Base-by-base conservation (phyloP, 2,329 filamentous ascomycete genomes). In the Aspergillus candidus region DNA sequence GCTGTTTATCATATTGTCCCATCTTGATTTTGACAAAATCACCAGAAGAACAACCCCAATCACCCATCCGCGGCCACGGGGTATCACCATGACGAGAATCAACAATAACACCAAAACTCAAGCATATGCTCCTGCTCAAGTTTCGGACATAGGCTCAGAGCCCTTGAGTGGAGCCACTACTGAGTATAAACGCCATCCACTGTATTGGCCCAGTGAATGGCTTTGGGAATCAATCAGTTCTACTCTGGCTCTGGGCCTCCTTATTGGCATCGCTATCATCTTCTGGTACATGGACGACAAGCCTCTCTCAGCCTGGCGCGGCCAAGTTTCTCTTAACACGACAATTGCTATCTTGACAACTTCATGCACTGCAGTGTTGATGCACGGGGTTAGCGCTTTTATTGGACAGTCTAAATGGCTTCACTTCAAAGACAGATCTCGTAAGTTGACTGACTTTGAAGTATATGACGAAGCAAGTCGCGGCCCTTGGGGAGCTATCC, bases 391-490 rank as follows among this genome's bases (percentile, higher is more conserved):
- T 4, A 44, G 46, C 27, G 29, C 41, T 14, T 53, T 49, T 27
- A 45, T 53, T 31, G 47, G 33, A 14, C 50, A 53, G 35, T 44
- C 38, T 11, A 53, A 53, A 39, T 53, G 50, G 50, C 42, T 51
- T 31, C 27, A 53, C 29, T 51, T 49, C 32, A 45, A 43, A 37
- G 37, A 40, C 12, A 32, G 33, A 3, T 35, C 34, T 22, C 46
- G 40, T 15, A 47, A 46, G 29, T 48, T 53, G 11, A 35, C 42
- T 13, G 41, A 53, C 17, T 30, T 53, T 6, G 43, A 53, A 43
- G 47, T 13, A 30, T 47, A 49, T 30, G 50, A 53, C 22, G 44
- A 34, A 14, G 50, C 48, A 4, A 53, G 50, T 40, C 48, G 49
- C 6, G 46, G 50, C 12, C 18, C 44, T 22, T 49, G 39, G 41